Percentiles rank a stretch among this genome's conserved stretches.
Evolutionary conservation across 1,139 yeast genomes (phyloP).

Genomic region (Magnusiomyces paraingens): DNA sequence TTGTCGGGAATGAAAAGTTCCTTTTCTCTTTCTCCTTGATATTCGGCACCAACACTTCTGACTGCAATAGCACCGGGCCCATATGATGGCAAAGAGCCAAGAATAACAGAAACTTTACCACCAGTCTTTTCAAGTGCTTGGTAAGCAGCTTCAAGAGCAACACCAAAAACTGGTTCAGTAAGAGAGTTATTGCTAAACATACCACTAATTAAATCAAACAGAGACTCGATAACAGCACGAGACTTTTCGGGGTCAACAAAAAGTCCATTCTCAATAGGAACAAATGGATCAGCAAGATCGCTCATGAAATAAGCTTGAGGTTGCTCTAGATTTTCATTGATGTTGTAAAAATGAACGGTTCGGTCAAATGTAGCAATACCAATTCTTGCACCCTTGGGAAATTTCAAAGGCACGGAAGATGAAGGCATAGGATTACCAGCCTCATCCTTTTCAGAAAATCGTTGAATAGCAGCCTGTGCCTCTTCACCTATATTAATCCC

Average conservation of each 20-base stretch:
- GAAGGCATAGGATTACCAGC: constrained; percentile 20
- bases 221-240: constrained; percentile 55
- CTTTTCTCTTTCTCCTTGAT: constrained; percentile 42
- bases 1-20: constrained; percentile 58
- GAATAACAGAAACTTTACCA: constrained; percentile 69
- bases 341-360: constrained; percentile 65
- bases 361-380: constrained; percentile 77
- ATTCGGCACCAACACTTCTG: constrained; percentile 35
- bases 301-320: constrained; percentile 62
- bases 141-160: constrained; percentile 67
- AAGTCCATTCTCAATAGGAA: constrained; percentile 73
- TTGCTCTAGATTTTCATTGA: constrained; percentile 48
- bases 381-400: constrained; percentile 45
- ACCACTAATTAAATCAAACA: constrained; percentile 56
- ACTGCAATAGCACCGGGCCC: constrained; percentile 75
- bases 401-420: constrained; percentile 21
- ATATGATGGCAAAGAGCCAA: constrained; percentile 68
- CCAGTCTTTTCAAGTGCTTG: constrained; percentile 67
- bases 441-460: constrained; percentile 21
- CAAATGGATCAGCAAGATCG: constrained; percentile 73
- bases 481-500: constrained; percentile 18
- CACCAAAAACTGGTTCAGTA: constrained; percentile 73
- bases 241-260: constrained; percentile 75
- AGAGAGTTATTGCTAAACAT: constrained; percentile 39
- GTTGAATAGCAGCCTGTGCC: constrained; percentile 18